A percentile compares a stretch with the other conserved stretches of the same genome.
These are phyloP conservation scores for Penicillium sp. DNA, from an alignment of 2,329 filamentous ascomycete genomes.

Conservation along the genomic window DNA sequence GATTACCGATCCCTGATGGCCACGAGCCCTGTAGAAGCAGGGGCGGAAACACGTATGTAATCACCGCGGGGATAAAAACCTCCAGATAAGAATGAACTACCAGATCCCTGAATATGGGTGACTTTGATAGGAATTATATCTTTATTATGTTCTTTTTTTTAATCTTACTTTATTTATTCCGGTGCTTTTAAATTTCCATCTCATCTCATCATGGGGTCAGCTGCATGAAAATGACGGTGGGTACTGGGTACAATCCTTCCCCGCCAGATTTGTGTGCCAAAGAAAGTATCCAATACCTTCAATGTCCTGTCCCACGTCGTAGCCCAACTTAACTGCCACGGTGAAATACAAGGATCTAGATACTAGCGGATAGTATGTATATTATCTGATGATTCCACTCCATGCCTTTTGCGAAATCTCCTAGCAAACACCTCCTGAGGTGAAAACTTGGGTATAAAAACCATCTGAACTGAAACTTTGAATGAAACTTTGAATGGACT, in stretches of 20 bases:
- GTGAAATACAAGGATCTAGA: conserved; percentile 27
- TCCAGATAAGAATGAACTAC: conserved; percentile 9
- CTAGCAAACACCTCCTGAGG: background rate
- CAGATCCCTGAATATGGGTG: conserved; percentile 2
- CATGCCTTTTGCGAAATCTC: background rate
- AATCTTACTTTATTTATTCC: background rate
- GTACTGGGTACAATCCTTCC: conserved; percentile 26
- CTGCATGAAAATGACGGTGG: background rate
- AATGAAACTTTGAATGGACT: background rate
- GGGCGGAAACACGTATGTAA: conserved; percentile 10
- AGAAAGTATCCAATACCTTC: conserved; percentile 11
- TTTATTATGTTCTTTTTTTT: background rate
- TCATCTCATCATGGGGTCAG: conserved; percentile 6
- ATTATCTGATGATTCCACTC: background rate
- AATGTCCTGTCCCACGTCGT: conserved; percentile 31
- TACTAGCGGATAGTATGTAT: background rate
- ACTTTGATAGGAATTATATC: background rate
- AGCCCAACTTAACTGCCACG: conserved; percentile 4
- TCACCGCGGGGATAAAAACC: conserved; percentile 4
- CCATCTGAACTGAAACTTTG: background rate
- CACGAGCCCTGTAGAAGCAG: conserved; percentile 8
- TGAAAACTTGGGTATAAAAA: background rate
- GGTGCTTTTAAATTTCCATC: background rate
- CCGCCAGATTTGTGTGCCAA: conserved; percentile 16
- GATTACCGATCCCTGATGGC: conserved; percentile 12